phyloP scores from a whole-genome alignment of 345 rosid genomes.

The Pugionium cornutum region DNA sequence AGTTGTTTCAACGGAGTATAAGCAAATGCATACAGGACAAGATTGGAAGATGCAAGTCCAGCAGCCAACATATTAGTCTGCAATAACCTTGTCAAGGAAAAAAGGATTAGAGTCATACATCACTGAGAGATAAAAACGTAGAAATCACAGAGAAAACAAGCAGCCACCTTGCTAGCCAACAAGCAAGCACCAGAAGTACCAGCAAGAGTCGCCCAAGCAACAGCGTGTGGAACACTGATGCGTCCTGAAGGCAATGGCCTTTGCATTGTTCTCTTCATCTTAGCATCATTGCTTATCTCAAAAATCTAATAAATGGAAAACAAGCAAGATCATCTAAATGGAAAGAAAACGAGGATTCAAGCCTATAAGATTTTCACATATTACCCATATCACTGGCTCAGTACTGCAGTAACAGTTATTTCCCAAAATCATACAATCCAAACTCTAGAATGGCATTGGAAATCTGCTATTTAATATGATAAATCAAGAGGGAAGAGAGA shows the following conservation, averaged over 20 bases:
- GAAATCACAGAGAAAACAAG: background rate
- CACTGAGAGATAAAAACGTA: conserved; percentile 5
- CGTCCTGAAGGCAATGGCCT: conserved; percentile 92
- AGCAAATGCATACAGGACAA: conserved; percentile 69
- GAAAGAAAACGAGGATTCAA: background rate
- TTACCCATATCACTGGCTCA: too few species aligned
- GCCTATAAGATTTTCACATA: too few species aligned
- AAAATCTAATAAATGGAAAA: conserved; percentile 49
- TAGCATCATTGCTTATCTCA: conserved; percentile 84
- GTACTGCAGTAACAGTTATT: too few species aligned
- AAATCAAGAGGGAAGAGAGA: background rate
- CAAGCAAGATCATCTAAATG: background rate
- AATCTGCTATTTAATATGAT: background rate
- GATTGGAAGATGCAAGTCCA: conserved; percentile 83
- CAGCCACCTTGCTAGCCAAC: conserved; percentile 75
- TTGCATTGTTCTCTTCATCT: conserved; percentile 85
- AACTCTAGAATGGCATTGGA: background rate
- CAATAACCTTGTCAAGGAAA: conserved; percentile 65
- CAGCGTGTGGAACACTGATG: conserved; percentile 67
- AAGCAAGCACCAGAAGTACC: conserved; percentile 77
- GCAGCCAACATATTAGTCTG: conserved; percentile 95
- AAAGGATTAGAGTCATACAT: conserved; percentile 41
- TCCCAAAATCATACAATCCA: background rate
- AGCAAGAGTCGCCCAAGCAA: conserved; percentile 72
- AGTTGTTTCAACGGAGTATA: conserved; percentile 93